Evolutionary conservation across 2,329 filamentous ascomycete genomes (phyloP), one percentile per base, ranked within the genome.

Genomic region (Fusarium sp.): DNA sequence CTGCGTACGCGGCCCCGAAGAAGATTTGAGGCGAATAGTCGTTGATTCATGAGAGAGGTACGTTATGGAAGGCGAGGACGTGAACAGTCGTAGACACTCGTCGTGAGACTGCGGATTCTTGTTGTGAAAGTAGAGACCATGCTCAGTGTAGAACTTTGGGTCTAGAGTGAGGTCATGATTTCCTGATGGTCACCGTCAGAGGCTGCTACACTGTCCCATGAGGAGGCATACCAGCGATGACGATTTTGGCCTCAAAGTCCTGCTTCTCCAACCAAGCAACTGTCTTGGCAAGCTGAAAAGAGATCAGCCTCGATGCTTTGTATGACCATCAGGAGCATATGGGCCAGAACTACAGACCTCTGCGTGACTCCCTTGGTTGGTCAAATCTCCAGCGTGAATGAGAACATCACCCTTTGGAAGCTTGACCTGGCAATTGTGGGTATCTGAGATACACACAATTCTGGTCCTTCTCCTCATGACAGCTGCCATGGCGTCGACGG

Each of bases 141-240:
- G 85, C 45, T 87, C 80, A 14, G 81, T 75, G 79, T 90, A 92
- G 79, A 93, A 94, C 7, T 84, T 79, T n/a, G 83, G 75, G 77
- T 94, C 92, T 12, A 95, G 87, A 0, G 91, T 92, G 56, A 93
- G 85, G 78, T 95, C 93, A 81, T 95, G 93, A 79, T 95, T 95
- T 35, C 93, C 92, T 92, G 55, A n/a, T 22, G 44, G 32, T 54
- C 22, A 62, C 28, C 28, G 68, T 75, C 45, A 72, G 70, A 50
- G 24, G 53, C 51, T 48, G 30, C 45, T 66, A 41, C 30, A 38
- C 11, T n/a, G 39, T 50, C 30, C 41, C n/a, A 4, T 28, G 44
- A 55, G 45, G 30, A 59, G 24, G 35, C 53, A 62, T 85, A 92
- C 91, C 92, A 71, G 91, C 92, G 73, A 94, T 82, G 44, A 94